Base-by-base conservation (phyloP, 2,329 filamentous ascomycete genomes). In the Pochonia chlamydosporia region DNA sequence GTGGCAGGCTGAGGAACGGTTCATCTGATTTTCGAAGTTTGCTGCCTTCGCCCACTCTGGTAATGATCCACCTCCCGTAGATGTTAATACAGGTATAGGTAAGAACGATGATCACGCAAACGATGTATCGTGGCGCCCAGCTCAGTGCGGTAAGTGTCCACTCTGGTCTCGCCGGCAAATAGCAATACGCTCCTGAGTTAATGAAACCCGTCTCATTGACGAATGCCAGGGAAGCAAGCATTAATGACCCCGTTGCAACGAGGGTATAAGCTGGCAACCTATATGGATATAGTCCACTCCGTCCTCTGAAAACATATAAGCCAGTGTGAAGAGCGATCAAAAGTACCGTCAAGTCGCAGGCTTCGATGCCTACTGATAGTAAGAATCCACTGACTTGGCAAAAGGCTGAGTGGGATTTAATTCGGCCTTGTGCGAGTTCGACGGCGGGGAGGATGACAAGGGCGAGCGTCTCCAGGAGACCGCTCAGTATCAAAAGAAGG, bases 71-170 rank as follows among this genome's bases (percentile, higher is more conserved):
- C 18, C 69, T 65, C 7, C 90, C 81, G 53, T 88, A 85, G 10
- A 79, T 59, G 59, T 90, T 90, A n/a, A 90, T 82, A 6, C 77
- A 78, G 21, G 78, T 68, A 42, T 89, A 88, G 2, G 87, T 77
- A 24, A 72, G 62, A 28, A 88, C 65, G 52, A 91, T 85, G 23
- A 76, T 68, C 8, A 75, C 58, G 53, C 86, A 79, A 44, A 89
- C 82, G 30, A 87, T 54, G 53, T 89, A 89, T 43, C 87, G 76
- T 30, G 87, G 87, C 7, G 87, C 74, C 87, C 87, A 92, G 48
- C 78, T 78, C 3, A 91, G 69, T 0, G 77, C 81, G 14, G 84
- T 68, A 37, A 82, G 74, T 52, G 84, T 84, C 87, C 87, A 91
- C 50, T 75, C 74, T 0, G 84, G 82, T 3, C 77, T 71, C 14